phyloP scores from a whole-genome alignment of 306 rosid species.

The Senna siamea region DNA sequence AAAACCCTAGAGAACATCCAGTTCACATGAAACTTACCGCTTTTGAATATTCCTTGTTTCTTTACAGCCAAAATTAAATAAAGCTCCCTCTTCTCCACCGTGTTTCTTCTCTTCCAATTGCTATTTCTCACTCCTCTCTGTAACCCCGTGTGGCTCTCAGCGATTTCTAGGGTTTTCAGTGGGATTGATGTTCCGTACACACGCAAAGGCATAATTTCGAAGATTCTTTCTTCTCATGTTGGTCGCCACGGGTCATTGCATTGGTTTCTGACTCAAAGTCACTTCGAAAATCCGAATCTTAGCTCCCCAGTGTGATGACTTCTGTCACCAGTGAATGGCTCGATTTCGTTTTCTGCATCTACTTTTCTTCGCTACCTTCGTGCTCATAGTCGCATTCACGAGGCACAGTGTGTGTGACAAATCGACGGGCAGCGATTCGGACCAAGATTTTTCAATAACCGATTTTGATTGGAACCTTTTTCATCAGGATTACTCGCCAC shows the following conservation, averaged over 20 bases:
- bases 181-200: constrained; percentile 27
- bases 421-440: constrained; percentile 39
- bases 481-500: constrained; percentile 96
- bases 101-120: constrained; percentile 35
- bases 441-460: constrained; percentile 47
- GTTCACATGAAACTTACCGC: constrained; percentile 35
- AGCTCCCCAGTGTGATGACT: constrained; percentile 67
- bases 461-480: constrained; percentile 73
- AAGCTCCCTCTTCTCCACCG: constrained; percentile 40
- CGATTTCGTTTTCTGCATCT: constrained; percentile 62
- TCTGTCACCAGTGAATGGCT: constrained; percentile 75
- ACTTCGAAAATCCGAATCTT: constrained; percentile 42
- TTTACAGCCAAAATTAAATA: constrained; percentile 44
- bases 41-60: neutral
- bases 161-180: constrained; percentile 69
- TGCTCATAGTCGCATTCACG: constrained; percentile 35
- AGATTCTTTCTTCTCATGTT: constrained; percentile 26
- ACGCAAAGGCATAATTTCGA: constrained; percentile 12
- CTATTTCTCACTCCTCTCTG: constrained; percentile 39
- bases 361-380: constrained; percentile 42
- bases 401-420: constrained; percentile 35
- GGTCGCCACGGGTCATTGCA: constrained; percentile 39
- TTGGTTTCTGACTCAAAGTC: constrained; percentile 45
- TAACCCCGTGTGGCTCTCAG: constrained; percentile 40
- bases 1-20: neutral